Base-by-base conservation (phyloP, 352 stramenopile species). In the Phytophthora podocarpi region DNA sequence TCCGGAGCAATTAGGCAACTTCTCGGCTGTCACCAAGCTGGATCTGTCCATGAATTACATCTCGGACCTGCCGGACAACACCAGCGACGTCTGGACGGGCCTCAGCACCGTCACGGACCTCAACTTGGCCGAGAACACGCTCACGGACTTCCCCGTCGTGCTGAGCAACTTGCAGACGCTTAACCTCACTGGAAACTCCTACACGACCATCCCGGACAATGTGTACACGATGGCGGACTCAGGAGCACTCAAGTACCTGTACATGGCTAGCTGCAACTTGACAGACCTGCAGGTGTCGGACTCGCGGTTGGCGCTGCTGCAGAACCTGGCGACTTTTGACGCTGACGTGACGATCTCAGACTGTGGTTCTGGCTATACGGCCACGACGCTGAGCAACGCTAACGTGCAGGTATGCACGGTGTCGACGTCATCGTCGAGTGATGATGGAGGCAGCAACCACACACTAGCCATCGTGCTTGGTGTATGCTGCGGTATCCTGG, bases 11-110 rank as follows among this genome's bases (percentile, higher is more conserved):
- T 64, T 84, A 8, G 41, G 48, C 41, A 72, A 67, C 24, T 76
- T 84, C 40, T 59, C 68, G 24, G 53, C 36, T 1, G 5, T 80
- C 8, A 55, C 43, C 32, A 67, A 72, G 24, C 46, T 82, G 28
- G 69, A 87, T 52, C 30, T 87, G 27, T 74, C 70, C 26, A 53
- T 73, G 34, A 89, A 89, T 62, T 82, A 78, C 65, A 64, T 90
- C 21, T 64, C 51, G 16, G 64, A 72, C 4, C 60, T 90, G 7
- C 67, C 78, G 3, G 54, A 62, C 31, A 71, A 70, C 37, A 59
- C 47, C 1, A 80, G 58, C 15, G 48, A 53, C n/a, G 53, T 81
- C 15, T 70, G 68, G 52, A 64, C 47, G 16, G 60, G 64, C 0
- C 59, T 85, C 16, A 55, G 47, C 35, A 72, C 64, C n/a, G 47